phyloP scores from a whole-genome alignment of 345 rosid species.

The Corchorus olitorius region DNA sequence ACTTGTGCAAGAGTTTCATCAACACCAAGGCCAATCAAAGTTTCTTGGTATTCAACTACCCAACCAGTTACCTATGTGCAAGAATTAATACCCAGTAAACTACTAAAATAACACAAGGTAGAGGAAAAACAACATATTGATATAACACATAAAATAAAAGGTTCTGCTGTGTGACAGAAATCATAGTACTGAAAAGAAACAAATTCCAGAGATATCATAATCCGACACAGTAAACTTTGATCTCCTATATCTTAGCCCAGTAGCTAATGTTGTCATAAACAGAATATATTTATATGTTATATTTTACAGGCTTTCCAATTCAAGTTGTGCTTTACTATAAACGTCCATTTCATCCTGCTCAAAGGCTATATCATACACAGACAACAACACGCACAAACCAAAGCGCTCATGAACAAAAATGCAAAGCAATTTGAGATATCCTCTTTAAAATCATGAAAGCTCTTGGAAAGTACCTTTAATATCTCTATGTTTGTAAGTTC shows the following conservation, averaged over 20 bases:
- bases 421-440: slow-evolving; percentile 10
- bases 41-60: slow-evolving; percentile 99
- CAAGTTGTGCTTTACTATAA: neutral
- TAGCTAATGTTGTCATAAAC: neutral
- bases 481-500: slow-evolving; percentile 96
- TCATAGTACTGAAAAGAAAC: neutral
- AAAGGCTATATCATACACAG: neutral
- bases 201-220: neutral
- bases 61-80: slow-evolving; percentile 89
- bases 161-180: neutral
- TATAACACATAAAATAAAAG: neutral
- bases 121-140: neutral
- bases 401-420: slow-evolving; percentile 8
- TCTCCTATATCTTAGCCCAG: neutral
- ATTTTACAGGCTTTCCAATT: neutral
- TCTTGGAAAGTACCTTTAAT: slow-evolving; percentile 63
- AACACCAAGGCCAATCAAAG: slow-evolving; percentile 94
- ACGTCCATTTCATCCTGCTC: neutral
- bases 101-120: slow-evolving; percentile 22
- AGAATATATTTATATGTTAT: neutral
- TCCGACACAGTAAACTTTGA: neutral
- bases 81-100: slow-evolving; percentile 28
- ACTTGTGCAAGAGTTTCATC: slow-evolving; percentile 99
- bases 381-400: neutral
- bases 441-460: slow-evolving; percentile 11